A percentile compares a stretch with the other conserved stretches of the same genome.
These are phyloP conservation scores for Mesembryanthemum crystallinum DNA, from an alignment of 148 eudicot species.

Conservation along the genomic window DNA sequence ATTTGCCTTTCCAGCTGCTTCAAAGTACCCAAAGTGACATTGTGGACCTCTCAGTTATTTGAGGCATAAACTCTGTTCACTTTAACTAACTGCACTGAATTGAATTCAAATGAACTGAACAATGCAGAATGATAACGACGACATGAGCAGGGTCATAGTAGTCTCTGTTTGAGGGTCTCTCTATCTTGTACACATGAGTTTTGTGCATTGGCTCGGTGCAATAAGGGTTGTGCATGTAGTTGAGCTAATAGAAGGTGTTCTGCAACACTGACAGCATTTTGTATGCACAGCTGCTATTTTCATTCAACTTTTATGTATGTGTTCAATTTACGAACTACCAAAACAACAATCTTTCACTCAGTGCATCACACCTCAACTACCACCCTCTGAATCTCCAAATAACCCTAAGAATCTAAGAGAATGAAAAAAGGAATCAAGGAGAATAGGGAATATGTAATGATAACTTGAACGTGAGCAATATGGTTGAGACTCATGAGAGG, in stretches of 20 bases:
- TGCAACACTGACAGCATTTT: neutral
- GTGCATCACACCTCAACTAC: neutral
- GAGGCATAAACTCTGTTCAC: no score
- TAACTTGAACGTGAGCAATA: neutral
- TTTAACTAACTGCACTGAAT: no score
- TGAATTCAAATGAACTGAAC: no score
- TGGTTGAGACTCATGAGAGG: neutral
- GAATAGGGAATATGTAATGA: neutral
- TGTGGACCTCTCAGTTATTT: no score
- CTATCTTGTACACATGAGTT: no score
- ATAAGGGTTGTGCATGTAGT: neutral
- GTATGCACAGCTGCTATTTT: neutral
- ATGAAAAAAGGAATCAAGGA: neutral
- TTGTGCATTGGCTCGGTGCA: no score
- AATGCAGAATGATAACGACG: no score
- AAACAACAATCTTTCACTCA: constrained; percentile 11
- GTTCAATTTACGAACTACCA: constrained; percentile 19
- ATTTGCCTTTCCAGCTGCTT: no score
- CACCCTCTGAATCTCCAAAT: neutral
- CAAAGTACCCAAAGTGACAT: no score
- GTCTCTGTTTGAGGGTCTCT: no score
- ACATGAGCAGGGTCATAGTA: no score
- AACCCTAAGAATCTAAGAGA: neutral
- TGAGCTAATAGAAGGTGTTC: neutral
- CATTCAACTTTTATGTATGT: constrained; percentile 8